Evolutionary conservation across 2,329 filamentous ascomycete genomes (phyloP).

Genomic region (Coleophoma cylindrospora): DNA sequence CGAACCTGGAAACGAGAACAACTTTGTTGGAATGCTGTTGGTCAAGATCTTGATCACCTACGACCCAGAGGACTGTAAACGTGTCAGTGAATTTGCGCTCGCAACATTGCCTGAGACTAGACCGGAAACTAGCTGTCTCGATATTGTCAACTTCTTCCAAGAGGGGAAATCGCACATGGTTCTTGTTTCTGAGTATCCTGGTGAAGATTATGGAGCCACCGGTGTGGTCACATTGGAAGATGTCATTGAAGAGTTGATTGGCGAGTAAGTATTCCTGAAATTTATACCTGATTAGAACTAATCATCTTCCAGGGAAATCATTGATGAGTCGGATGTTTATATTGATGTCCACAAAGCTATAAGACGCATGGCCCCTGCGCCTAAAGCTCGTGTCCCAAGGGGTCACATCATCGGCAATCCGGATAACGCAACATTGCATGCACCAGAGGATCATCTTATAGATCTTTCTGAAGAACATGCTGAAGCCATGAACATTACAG

Average conservation of each 20-base stretch:
- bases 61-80: conserved; percentile 86
- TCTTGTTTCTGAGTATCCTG: conserved; percentile 82
- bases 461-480: conserved; percentile 41
- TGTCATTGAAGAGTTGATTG: conserved; percentile 97
- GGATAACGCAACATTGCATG: conserved; percentile 27
- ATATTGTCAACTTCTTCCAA: conserved; percentile 99
- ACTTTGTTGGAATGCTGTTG: conserved; percentile 96
- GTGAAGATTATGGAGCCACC: conserved; percentile 84
- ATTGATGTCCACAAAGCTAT: conserved; percentile 98
- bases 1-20: conserved; percentile 72
- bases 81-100: conserved; percentile 84
- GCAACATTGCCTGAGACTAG: conserved; percentile 93
- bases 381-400: conserved; percentile 65
- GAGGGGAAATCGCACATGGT: conserved; percentile 99
- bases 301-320: conserved; percentile 70
- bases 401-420: conserved; percentile 45
- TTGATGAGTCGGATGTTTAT: conserved; percentile 97
- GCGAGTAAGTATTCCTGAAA: conserved; percentile 64
- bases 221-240: conserved; percentile 96
- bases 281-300: conserved; percentile 14
- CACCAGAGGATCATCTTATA: conserved; percentile 30
- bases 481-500: conserved; percentile 11
- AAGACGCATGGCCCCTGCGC: conserved; percentile 55
- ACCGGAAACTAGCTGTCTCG: conserved; percentile 91
- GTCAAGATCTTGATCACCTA: conserved; percentile 99